Percentiles rank a stretch among this genome's conserved stretches.
phyloP scores from a whole-genome alignment of 148 eudicot genomes.

The Camellia japonica region DNA sequence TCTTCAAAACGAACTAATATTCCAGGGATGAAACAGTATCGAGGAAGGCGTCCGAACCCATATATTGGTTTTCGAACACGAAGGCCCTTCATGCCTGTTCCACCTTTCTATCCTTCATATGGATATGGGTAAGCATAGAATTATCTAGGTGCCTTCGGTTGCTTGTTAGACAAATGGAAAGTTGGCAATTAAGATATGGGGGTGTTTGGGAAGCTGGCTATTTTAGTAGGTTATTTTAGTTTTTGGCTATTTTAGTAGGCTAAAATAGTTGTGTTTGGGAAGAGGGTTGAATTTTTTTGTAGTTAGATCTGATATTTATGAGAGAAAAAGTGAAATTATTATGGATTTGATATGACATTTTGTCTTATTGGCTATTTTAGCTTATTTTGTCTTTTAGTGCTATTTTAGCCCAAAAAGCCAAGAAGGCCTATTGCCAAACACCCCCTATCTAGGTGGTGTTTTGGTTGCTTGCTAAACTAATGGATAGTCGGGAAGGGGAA shows the following conservation, averaged over 20 bases:
- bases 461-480: not conserved
- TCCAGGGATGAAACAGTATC: constrained; percentile 68
- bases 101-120: constrained; percentile 51
- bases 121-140: constrained; percentile 68
- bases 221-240: no score
- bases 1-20: constrained; percentile 71
- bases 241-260: no score
- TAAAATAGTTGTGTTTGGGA: no score
- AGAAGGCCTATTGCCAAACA: no score
- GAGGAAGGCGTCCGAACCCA: constrained; percentile 61
- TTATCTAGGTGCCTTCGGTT: not conserved
- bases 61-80: constrained; percentile 47
- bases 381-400: no score
- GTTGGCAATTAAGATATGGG: not conserved
- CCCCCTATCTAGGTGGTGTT: not conserved
- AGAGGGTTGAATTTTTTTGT: no score
- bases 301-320: no score
- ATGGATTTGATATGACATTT: no score
- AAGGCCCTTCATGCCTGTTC: constrained; percentile 69
- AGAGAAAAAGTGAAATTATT: no score
- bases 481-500: not conserved
- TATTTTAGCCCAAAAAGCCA: no score
- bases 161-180: not conserved
- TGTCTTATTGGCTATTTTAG: no score
- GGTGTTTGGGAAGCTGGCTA: no score